Evolutionary conservation across 306 rosid species (phyloP).

Genomic region (Fragaria nilgerrensis): DNA sequence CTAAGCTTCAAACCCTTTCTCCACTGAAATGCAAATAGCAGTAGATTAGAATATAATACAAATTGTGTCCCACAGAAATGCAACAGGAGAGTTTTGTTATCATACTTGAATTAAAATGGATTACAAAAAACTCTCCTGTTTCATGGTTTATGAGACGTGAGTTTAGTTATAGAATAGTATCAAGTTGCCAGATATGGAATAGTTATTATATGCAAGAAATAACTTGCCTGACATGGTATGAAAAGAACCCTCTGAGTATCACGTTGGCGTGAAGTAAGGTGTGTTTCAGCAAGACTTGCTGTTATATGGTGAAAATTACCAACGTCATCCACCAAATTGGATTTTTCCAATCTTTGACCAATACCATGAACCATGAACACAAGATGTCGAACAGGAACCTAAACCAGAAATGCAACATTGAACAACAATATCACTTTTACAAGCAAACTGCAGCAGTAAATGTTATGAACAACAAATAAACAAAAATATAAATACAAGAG

Average conservation of each 20-base stretch:
- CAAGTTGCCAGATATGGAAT: constrained; percentile 9
- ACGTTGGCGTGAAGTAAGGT: constrained; percentile 78
- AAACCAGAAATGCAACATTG: constrained; percentile 11
- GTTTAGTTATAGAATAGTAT: neutral
- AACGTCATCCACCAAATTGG: constrained; percentile 97
- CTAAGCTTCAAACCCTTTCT: constrained; percentile 97
- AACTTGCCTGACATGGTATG: constrained; percentile 90
- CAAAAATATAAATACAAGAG: neutral
- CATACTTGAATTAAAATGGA: neutral
- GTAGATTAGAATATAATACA: constrained; percentile 2
- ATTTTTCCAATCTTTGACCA: constrained; percentile 98
- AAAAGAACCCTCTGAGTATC: constrained; percentile 86
- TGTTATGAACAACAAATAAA: neutral
- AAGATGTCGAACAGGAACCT: constrained; percentile 97
- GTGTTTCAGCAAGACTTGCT: constrained; percentile 78
- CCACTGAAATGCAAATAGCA: constrained; percentile 62
- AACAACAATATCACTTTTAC: neutral
- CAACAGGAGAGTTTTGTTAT: neutral
- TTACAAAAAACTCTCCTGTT: neutral
- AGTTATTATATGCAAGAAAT: constrained; percentile 8
- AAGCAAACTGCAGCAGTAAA: neutral
- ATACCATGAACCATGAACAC: constrained; percentile 99
- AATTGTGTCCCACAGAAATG: neutral
- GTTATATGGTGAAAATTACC: constrained; percentile 73
- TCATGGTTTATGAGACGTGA: neutral